Evolutionary conservation across 2,329 filamentous ascomycete species (phyloP).

Genomic region (Cryoendolithus antarcticus): DNA sequence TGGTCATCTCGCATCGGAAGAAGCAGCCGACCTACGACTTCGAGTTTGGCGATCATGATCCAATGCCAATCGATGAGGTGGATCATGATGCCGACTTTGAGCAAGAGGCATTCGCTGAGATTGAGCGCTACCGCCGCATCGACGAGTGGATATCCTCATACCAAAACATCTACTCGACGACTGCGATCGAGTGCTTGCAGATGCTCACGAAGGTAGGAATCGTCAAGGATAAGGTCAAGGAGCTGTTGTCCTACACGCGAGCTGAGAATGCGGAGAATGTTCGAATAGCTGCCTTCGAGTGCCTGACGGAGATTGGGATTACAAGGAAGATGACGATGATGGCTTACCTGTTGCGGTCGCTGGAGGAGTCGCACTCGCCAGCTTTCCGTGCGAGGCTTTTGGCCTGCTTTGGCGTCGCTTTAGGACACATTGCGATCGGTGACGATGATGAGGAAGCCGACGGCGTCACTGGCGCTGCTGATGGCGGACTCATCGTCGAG

Average conservation of each 20-base stretch:
- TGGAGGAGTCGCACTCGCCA: conserved; percentile 45
- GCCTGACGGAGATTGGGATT: conserved; percentile 44
- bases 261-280: conserved; percentile 48
- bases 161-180: conserved; percentile 51
- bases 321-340: conserved; percentile 40
- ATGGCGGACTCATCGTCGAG: conserved; percentile 43
- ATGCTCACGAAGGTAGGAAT: conserved; percentile 42
- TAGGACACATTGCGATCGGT: conserved; percentile 49
- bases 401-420: conserved; percentile 39
- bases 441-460: conserved; percentile 24
- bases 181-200: conserved; percentile 47
- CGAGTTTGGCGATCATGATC: conserved; percentile 34
- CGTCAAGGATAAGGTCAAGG: conserved; percentile 39
- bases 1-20: conserved; percentile 29
- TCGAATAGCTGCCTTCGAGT: conserved; percentile 46
- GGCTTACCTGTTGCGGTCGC: conserved; percentile 44
- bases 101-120: conserved; percentile 45
- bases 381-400: conserved; percentile 44
- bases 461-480: conserved; percentile 21
- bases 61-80: conserved; percentile 34
- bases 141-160: conserved; percentile 57
- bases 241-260: conserved; percentile 50
- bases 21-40: conserved; percentile 17
- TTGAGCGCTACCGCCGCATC: conserved; percentile 50
- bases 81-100: conserved; percentile 42